Percentiles rank a stretch among this genome's conserved stretches.
These are phyloP conservation scores for Xerocomellus chrysenteron DNA, from an alignment of 768 basidiomycete genomes.

Conservation along the genomic window DNA sequence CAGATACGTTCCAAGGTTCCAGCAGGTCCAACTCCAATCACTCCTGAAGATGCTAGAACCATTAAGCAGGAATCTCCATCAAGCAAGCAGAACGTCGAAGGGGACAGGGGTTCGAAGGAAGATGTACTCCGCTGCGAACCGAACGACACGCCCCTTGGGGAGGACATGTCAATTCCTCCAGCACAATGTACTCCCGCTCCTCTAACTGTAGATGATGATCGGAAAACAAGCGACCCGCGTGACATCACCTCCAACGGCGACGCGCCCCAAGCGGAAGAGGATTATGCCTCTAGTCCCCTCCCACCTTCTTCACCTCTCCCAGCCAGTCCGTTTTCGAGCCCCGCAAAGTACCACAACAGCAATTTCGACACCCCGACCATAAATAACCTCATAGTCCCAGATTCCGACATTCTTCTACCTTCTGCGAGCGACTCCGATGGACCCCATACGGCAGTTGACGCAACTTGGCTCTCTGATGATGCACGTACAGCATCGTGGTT, in stretches of 20 bases:
- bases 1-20: neutral
- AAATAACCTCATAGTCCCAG: constrained; percentile 2
- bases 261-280: constrained; percentile 24
- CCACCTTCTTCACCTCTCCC: constrained; percentile 65
- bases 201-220: neutral
- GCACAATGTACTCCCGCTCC: constrained; percentile 14
- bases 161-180: constrained; percentile 40
- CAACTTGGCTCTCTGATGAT: constrained; percentile 16
- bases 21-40: neutral
- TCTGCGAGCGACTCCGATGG: constrained; percentile 7
- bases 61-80: neutral
- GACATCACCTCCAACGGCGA: constrained; percentile 17
- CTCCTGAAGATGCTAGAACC: no score
- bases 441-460: neutral
- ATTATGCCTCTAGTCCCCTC: constrained; percentile 44
- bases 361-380: constrained; percentile 20
- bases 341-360: constrained; percentile 4
- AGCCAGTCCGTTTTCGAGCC: constrained; percentile 45
- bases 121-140: constrained; percentile 33
- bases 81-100: constrained; percentile 5
- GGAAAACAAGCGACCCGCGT: constrained; percentile 2
- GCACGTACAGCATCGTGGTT: constrained; percentile 4
- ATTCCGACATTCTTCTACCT: constrained; percentile 15
- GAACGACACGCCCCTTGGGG: constrained; percentile 40
- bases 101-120: constrained; percentile 24